These are phyloP conservation scores for Carex parvula DNA, from an alignment of 176 grass and related monocot species.

Conservation along the genomic window DNA sequence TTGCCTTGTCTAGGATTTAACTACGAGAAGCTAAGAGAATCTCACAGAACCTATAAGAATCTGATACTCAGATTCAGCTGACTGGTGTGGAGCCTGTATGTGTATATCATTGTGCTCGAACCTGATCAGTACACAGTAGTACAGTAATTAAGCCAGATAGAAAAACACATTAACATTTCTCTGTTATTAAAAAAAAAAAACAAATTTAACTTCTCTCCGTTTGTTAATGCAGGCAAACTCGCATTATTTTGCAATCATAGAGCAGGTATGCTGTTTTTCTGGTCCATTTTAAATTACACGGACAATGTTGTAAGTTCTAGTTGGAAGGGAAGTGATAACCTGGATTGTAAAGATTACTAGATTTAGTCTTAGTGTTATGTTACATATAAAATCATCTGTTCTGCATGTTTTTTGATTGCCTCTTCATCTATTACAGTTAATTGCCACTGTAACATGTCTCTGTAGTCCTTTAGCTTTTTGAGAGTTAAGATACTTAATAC, in stretches of 20 bases:
- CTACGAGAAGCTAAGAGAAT: no score
- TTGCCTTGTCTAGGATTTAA: background rate
- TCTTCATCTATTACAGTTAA: background rate
- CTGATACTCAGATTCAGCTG: background rate
- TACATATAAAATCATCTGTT: background rate
- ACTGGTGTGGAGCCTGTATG: background rate
- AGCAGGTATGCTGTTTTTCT: conserved; percentile 55
- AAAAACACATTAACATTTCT: background rate
- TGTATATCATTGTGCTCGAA: background rate
- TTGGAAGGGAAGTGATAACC: background rate
- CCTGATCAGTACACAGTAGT: background rate
- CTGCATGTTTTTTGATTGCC: background rate
- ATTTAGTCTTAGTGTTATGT: background rate
- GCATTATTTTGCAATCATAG: conserved; percentile 96
- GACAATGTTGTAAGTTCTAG: background rate
- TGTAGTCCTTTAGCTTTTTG: background rate
- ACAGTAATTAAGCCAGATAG: background rate
- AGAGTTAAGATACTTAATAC: background rate
- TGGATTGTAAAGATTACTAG: background rate
- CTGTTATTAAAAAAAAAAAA: background rate
- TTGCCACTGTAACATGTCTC: background rate
- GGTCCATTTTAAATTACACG: background rate
- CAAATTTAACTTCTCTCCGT: conserved; percentile 6
- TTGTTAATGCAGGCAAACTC: conserved; percentile 85
- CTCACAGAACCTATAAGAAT: background rate